Base-by-base conservation (phyloP, 2,329 filamentous ascomycete genomes). In the Cryoendolithus antarcticus region DNA sequence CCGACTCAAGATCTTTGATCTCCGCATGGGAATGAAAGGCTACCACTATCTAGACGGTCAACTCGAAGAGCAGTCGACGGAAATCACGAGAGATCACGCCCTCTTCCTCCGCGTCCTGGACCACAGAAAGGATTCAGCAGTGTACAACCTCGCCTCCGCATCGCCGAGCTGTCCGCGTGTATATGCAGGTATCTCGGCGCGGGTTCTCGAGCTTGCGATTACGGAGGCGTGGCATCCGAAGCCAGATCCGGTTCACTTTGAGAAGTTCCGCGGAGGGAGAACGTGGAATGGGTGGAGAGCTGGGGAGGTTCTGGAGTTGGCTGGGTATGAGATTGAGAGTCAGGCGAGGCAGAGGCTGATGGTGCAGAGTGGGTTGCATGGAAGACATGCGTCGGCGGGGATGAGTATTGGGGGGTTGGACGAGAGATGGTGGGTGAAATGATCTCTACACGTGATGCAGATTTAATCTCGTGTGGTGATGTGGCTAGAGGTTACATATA, bases 1-100 rank as follows among this genome's bases (percentile, higher is more conserved):
- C 33, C 62, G 77, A 37, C 57, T 80, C 33, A 79, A 79, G 47
- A 60, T 78, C 4, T 80, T 77, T 46, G 75, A 81, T 48, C 52
- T 80, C 33, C 72, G 76, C 13, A 62, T 75, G 49, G 54, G 54
- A 7, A 46, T 50, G 1, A 55, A 54, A 35, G 48, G 48, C 40
- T 58, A 58, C 44, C 46, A 39, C 40, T 55, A 54, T 35, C 47
- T 59, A 12, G 47, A 60, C 11, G 38, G 44, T 7, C 32, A 36
- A 9, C 13, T 34, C 10, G 19, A 13, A 6, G 11, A 30, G 4
- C 27, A 27, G 3, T 42, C 38, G 31, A 35, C 19, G 11, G n/a
- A 12, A 9, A 11, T 37, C 27, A 42, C 31, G 6, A 29, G 30
- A 12, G 6, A 30, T 8, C 19, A 19, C 15, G 15, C 15, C 15